Percentiles rank a stretch among this genome's conserved stretches.
These are phyloP conservation scores for Boeremia exigua DNA, from an alignment of 2,329 filamentous ascomycete species.

Conservation along the genomic window DNA sequence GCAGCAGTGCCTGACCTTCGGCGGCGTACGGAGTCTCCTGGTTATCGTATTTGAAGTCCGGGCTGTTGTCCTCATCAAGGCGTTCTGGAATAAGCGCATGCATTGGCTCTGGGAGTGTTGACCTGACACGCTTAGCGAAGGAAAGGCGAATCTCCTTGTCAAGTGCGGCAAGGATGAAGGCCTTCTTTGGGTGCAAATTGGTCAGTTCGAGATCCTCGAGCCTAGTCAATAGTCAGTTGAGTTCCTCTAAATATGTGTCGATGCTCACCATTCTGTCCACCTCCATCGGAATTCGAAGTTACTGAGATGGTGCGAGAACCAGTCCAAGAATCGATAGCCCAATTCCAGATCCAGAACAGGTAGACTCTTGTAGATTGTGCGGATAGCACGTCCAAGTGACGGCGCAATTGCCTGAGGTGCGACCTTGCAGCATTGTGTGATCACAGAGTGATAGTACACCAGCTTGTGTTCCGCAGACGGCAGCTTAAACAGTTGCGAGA, in stretches of 20 bases:
- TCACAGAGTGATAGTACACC: conserved; percentile 93
- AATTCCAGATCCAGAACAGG: conserved; percentile 87
- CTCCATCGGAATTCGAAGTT: conserved; percentile 99
- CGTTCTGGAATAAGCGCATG: conserved; percentile 79
- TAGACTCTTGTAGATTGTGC: conserved; percentile 84
- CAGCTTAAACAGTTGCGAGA: conserved; percentile 90
- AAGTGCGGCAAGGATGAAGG: conserved; percentile 87
- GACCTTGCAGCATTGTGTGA: conserved; percentile 95
- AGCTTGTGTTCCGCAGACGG: conserved; percentile 89
- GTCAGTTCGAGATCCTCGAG: conserved; percentile 81
- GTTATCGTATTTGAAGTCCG: conserved; percentile 87
- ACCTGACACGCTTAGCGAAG: conserved; percentile 94
- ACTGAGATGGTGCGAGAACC: conserved; percentile 97
- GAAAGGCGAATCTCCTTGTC: conserved; percentile 97
- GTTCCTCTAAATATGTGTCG: too few species aligned
- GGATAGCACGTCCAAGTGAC: conserved; percentile 88
- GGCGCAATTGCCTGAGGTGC: conserved; percentile 96
- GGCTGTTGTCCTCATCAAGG: conserved; percentile 93
- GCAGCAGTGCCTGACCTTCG: conserved; percentile 82
- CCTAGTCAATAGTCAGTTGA: conserved; percentile 49
- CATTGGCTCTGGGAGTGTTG: conserved; percentile 86
- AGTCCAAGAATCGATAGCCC: conserved; percentile 86
- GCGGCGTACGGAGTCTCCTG: conserved; percentile 81
- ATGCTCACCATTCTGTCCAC: conserved; percentile 86
- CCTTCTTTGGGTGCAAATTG: conserved; percentile 83